phyloP scores from a whole-genome alignment of 305 asterid species.

The Fraxinus velutina region DNA sequence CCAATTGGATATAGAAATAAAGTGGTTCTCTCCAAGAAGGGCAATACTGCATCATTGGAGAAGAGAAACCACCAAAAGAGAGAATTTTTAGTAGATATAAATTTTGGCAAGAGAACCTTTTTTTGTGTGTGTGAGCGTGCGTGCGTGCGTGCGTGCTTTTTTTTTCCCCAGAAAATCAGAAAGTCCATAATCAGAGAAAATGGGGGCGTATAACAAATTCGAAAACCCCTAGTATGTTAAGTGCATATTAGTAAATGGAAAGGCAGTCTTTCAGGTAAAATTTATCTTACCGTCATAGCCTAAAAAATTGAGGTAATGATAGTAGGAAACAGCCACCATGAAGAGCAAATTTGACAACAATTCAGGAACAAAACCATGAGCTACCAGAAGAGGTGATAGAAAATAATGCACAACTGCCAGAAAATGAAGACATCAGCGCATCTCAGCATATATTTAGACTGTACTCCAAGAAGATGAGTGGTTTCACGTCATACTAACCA shows the following conservation, averaged over 20 bases:
- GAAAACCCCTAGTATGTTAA: background rate
- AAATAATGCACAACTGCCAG: slow-evolving; percentile 81
- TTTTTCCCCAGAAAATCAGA: background rate
- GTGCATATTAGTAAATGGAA: background rate
- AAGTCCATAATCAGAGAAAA: slow-evolving; percentile 7
- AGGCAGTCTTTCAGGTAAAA: slow-evolving; percentile 16
- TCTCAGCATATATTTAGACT: slow-evolving; percentile 10
- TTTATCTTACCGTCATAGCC: slow-evolving; percentile 84
- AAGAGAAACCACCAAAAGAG: background rate
- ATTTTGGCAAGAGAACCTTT: background rate
- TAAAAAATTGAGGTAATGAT: slow-evolving; percentile 86
- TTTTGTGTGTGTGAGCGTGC: background rate
- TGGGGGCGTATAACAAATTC: background rate
- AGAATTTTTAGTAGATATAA: background rate
- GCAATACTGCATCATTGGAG: slow-evolving; percentile 35
- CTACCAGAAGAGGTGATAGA: slow-evolving; percentile 82
- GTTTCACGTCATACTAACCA: slow-evolving; percentile 44
- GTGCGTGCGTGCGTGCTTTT: no score
- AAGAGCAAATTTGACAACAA: slow-evolving; percentile 83
- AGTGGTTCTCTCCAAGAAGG: slow-evolving; percentile 50
- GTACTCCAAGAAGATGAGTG: background rate
- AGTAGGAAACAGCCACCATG: slow-evolving; percentile 90
- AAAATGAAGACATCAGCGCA: slow-evolving; percentile 23
- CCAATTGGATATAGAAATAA: slow-evolving; percentile 54
- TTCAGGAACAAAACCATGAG: slow-evolving; percentile 86